Evolutionary conservation across 805 yeast genomes (phyloP).

Genomic region (Pichia ethanolica): DNA sequence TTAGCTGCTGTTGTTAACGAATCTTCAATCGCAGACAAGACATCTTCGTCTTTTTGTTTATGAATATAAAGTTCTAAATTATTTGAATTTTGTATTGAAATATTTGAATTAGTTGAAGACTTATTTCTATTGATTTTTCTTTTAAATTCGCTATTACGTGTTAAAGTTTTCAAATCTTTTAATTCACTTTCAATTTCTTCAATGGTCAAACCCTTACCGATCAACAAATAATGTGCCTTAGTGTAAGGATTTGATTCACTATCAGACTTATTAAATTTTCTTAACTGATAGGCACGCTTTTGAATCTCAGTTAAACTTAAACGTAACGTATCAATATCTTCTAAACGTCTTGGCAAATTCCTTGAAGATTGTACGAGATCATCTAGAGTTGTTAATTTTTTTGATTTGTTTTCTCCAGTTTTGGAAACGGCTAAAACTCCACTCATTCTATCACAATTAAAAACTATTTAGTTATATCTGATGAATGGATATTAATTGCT

Average conservation of each 20-base stretch:
- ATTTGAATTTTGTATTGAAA: background rate
- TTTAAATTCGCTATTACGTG: background rate
- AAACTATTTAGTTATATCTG: background rate
- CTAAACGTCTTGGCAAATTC: conserved; percentile 57
- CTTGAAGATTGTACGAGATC: conserved; percentile 74
- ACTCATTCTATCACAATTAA: background rate
- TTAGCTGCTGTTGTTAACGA: conserved; percentile 43
- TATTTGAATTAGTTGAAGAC: background rate
- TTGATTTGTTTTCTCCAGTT: background rate
- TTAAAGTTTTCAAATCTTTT: conserved; percentile 29
- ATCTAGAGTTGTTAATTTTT: conserved; percentile 32
- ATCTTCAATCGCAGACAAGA: conserved; percentile 67
- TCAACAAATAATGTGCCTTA: conserved; percentile 80
- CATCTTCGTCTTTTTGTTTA: conserved; percentile 73
- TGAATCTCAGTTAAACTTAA: conserved; percentile 74
- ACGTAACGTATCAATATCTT: conserved; percentile 74
- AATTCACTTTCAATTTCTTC: conserved; percentile 70
- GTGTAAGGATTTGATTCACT: conserved; percentile 39
- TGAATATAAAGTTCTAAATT: conserved; percentile 60
- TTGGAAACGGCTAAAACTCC: background rate
- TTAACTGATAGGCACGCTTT: conserved; percentile 52
- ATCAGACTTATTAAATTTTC: conserved; percentile 35
- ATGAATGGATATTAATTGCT: background rate
- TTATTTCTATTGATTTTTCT: background rate
- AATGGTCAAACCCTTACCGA: conserved; percentile 81